phyloP scores from a whole-genome alignment of 495 filamentous ascomycete genomes.

The Podospora tetraspora region DNA sequence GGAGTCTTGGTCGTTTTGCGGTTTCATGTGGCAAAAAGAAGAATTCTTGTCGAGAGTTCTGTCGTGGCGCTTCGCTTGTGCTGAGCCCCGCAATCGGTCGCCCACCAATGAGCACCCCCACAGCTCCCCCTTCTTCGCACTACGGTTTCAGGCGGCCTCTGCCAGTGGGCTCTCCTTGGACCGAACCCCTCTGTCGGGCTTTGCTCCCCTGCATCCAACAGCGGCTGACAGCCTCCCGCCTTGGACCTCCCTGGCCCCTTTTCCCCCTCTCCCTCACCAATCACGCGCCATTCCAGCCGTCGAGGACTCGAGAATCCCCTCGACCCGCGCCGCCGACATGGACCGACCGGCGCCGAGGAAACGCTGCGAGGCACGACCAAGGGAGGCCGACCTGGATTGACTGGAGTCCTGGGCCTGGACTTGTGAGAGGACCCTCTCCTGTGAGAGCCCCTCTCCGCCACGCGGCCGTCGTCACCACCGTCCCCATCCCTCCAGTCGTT shows the following conservation, averaged over 20 bases:
- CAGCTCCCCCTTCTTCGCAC: conserved; percentile 15
- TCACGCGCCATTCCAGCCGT: neutral
- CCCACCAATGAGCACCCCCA: neutral
- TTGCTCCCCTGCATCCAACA: neutral
- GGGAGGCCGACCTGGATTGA: no score
- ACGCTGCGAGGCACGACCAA: no score
- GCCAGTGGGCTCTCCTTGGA: conserved; percentile 2
- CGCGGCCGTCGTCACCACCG: conserved; percentile 6
- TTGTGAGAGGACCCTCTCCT: no score
- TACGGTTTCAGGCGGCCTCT: conserved; percentile 26
- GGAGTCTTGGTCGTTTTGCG: neutral
- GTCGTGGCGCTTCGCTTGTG: neutral
- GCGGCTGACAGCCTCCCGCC: neutral
- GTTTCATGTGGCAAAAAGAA: conserved; percentile 17
- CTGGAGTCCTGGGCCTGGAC: no score
- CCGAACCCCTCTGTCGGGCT: neutral
- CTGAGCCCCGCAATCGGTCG: conserved; percentile 8
- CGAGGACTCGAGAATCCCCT: neutral
- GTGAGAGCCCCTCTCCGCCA: conserved; percentile 1
- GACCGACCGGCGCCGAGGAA: neutral
- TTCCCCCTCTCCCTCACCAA: neutral
- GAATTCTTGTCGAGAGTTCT: neutral
- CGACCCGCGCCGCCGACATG: neutral
- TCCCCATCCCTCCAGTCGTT: conserved; percentile 19
- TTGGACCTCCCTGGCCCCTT: neutral